Conservation (phyloP, 1,139 yeast species). For the Eremothecium gossypii region DNA sequence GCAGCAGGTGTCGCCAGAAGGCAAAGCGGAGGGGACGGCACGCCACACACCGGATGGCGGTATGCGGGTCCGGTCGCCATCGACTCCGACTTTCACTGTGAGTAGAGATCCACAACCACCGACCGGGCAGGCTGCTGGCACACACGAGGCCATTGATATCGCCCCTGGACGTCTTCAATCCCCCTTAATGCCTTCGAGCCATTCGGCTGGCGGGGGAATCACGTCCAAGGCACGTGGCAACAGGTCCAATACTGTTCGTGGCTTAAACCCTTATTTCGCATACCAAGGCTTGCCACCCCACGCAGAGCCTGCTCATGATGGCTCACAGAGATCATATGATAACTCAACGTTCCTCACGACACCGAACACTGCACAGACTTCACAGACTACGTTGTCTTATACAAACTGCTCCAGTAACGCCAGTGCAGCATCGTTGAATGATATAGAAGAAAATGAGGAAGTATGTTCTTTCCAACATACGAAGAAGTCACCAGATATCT, state of each 20-base stretch:
- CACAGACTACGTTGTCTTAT: conserved; percentile 10
- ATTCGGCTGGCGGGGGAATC: conserved; percentile 6
- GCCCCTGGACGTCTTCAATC: neutral
- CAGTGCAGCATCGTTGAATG: conserved; percentile 24
- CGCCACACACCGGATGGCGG: neutral
- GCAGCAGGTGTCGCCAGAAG: neutral
- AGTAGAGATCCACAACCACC: too few species aligned
- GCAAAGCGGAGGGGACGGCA: neutral
- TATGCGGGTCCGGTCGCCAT: conserved; percentile 18
- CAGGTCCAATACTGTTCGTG: conserved; percentile 13
- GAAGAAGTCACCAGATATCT: neutral
- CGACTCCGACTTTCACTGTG: conserved; percentile 13
- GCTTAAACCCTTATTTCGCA: conserved; percentile 15
- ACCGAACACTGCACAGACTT: conserved; percentile 13
- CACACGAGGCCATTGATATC: too few species aligned
- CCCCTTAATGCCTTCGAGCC: conserved; percentile 7
- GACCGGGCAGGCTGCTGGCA: too few species aligned
- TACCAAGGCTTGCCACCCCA: conserved; percentile 19
- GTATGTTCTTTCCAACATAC: conserved; percentile 17
- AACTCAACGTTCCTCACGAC: conserved; percentile 7
- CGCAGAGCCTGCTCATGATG: conserved; percentile 14
- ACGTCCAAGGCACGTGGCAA: conserved; percentile 6
- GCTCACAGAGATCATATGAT: conserved; percentile 6
- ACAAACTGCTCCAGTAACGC: conserved; percentile 13
- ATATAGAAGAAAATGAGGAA: conserved; percentile 27